Base-by-base conservation (phyloP, 2,329 filamentous ascomycete genomes). In the Aurifilum marmelostoma region DNA sequence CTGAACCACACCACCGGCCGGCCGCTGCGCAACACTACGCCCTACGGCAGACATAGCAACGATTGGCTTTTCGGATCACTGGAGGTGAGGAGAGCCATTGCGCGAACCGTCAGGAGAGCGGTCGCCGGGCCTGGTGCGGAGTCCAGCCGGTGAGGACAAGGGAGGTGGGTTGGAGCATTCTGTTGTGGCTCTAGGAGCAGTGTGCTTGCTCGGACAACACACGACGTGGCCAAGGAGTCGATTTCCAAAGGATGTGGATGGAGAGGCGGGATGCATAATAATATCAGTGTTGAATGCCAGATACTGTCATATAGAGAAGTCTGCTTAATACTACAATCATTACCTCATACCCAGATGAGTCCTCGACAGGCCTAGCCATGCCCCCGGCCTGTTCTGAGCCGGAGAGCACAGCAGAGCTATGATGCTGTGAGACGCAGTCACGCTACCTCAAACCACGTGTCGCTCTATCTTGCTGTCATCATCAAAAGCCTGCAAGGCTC, bases 41-140 rank as follows among this genome's bases (percentile, higher is more conserved):
- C 65, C 16, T 68, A 68, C 50, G 69, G 69, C 54, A 63, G 69
- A 47, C 69, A 71, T 56, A 69, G 66, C 50, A 66, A 66, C 63
- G 67, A 69, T 63, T 71, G 69, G 69, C 69, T 71, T 5, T 71
- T 71, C 24, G 69, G 69, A n/a, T 65, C 62, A 11, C 58, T 71
- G n/a, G 58, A 37, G 18, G 67, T 71, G 62, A 71, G 61, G 63
- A 66, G 66, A 63, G 56, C 67, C 29, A 71, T 71, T 54, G 63
- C 63, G 52, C 67, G 58, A 52, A 61, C 58, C 8, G 52, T 69
- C 41, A 69, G 59, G 60, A 66, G 61, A 27, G 68, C 54, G 9
- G 14, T 69, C 34, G 34, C 34, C 50, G 32, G 59, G n/a, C 16
- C 59, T 8, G 37, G 37, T 16, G 59, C 18, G 3, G 59, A n/a